These are phyloP conservation scores for Trematosphaeria pertusa DNA, from an alignment of 2,329 filamentous ascomycete genomes.

Conservation along the genomic window DNA sequence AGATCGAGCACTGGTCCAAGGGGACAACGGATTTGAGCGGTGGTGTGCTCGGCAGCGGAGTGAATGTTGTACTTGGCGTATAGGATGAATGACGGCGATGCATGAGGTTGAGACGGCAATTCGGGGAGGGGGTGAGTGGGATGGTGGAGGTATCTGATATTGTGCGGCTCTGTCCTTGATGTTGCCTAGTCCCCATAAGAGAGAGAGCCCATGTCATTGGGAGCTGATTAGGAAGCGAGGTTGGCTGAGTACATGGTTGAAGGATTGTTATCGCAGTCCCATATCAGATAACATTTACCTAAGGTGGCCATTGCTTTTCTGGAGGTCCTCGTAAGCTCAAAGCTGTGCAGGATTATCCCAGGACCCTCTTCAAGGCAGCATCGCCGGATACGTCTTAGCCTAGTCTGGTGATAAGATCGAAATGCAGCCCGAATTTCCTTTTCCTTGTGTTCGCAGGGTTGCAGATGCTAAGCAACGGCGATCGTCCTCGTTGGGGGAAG, in stretches of 20 bases:
- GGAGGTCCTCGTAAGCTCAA: not conserved
- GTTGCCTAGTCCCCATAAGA: not conserved
- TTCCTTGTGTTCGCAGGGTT: not conserved
- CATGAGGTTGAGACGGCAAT: not conserved
- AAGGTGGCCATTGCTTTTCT: not conserved
- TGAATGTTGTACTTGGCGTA: not conserved
- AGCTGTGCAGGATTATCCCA: not conserved
- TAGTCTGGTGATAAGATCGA: not conserved
- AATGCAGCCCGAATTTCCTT: not conserved
- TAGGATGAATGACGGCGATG: not conserved
- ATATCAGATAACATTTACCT: not conserved
- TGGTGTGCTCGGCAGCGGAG: not conserved
- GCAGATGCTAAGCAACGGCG: not conserved
- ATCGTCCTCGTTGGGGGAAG: not conserved
- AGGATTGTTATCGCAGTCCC: too few relatives aligned
- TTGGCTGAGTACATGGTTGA: too few relatives aligned
- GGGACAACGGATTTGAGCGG: not conserved
- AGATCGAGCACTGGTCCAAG: not conserved
- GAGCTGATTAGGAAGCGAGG: too few relatives aligned
- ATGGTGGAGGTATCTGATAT: too few relatives aligned
- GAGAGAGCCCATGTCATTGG: too few relatives aligned
- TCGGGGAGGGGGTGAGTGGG: not conserved
- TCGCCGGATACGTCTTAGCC: not conserved
- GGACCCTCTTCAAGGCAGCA: not conserved
- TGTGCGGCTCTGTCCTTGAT: not conserved